Evolutionary conservation across 495 filamentous ascomycete species (phyloP).

Genomic region (Cryomyces minteri): DNA sequence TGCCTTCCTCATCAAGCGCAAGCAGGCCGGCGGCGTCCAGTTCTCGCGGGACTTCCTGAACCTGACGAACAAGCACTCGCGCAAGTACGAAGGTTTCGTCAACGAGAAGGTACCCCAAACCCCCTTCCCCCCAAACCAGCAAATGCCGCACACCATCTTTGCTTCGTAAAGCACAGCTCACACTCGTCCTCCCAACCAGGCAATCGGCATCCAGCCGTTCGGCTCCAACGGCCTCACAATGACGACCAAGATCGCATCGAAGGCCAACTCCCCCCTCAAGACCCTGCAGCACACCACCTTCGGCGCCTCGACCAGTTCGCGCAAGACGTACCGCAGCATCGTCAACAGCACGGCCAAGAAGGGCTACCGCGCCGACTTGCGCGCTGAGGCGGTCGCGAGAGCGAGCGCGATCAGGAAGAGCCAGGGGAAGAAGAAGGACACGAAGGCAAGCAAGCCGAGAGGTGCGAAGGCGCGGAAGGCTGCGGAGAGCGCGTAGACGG

Average conservation of each 20-base stretch:
- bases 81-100: slow-evolving; percentile 85
- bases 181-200: slow-evolving; percentile 30
- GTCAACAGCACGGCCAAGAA: slow-evolving; percentile 63
- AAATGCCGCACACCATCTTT: background rate
- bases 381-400: slow-evolving; percentile 69
- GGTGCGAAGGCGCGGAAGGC: slow-evolving; percentile 70
- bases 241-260: slow-evolving; percentile 62
- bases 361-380: slow-evolving; percentile 61
- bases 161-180: background rate
- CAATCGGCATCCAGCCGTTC: slow-evolving; percentile 51
- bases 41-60: slow-evolving; percentile 93
- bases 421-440: slow-evolving; percentile 61
- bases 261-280: slow-evolving; percentile 50
- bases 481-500: slow-evolving; percentile 32
- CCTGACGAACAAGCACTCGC: slow-evolving; percentile 69
- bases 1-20: slow-evolving; percentile 79
- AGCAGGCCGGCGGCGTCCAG: slow-evolving; percentile 49
- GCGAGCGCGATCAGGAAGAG: slow-evolving; percentile 70
- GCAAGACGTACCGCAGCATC: slow-evolving; percentile 74
- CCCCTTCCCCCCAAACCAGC: background rate
- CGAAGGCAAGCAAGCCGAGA: slow-evolving; percentile 46
- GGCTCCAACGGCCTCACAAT: slow-evolving; percentile 56
- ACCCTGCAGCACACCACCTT: slow-evolving; percentile 44
- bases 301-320: slow-evolving; percentile 32
- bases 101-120: slow-evolving; percentile 68